Conservation (phyloP, 23 red algal genomes). For the Chondrus crispus region DNA sequence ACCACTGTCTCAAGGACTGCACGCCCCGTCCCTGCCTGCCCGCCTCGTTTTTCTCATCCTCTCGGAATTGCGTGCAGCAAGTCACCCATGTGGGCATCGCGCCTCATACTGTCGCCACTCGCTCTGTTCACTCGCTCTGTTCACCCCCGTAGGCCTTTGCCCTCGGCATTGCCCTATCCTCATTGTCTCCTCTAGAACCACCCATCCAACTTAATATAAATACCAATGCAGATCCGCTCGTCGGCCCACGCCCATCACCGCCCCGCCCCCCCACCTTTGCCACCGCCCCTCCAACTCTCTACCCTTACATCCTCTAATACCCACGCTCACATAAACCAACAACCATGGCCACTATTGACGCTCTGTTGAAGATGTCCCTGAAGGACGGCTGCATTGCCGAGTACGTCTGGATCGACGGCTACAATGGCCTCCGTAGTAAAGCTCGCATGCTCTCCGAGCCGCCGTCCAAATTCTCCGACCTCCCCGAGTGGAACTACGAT, state of each 20-base stretch:
- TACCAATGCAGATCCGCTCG: background rate
- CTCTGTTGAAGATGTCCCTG: slow-evolving; percentile 41
- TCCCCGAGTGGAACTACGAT: slow-evolving; percentile 99
- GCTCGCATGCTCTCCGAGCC: slow-evolving; percentile 36
- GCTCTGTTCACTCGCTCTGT: no score
- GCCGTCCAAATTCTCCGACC: slow-evolving; percentile 25
- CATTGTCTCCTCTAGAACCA: no score
- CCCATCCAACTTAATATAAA: background rate
- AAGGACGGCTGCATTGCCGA: slow-evolving; percentile 70
- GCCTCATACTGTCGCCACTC: no score
- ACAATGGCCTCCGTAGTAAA: slow-evolving; percentile 76
- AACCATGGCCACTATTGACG: slow-evolving; percentile 45
- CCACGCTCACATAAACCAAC: background rate
- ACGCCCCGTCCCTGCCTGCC: no score
- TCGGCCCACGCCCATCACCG: background rate
- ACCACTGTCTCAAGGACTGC: no score
- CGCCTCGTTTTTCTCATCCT: no score
- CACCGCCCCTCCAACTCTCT: background rate
- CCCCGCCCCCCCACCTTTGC: background rate
- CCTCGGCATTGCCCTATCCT: no score
- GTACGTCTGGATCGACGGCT: slow-evolving; percentile 98
- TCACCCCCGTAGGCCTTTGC: no score
- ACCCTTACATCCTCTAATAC: background rate
- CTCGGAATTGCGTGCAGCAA: no score
- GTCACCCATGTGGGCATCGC: no score